Evolutionary conservation across 768 basidiomycete genomes (phyloP).

Genomic region (Leccinum barrowsii): DNA sequence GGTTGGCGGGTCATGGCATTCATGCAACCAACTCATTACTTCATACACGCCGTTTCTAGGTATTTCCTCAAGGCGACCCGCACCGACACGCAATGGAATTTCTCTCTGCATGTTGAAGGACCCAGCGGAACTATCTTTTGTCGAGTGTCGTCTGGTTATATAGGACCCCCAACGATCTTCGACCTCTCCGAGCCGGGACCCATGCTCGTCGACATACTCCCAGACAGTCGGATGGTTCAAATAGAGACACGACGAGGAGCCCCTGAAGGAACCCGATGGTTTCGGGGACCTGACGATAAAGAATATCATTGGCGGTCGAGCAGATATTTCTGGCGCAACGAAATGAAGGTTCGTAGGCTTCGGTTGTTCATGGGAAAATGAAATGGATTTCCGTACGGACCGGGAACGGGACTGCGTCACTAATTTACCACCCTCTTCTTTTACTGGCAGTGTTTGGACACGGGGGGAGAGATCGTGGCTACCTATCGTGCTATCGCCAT

Average conservation of each 20-base stretch:
- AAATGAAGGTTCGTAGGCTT: conserved; percentile 22
- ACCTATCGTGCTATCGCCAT: conserved; percentile 25
- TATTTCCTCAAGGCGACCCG: conserved; percentile 24
- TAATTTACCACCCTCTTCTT: not conserved
- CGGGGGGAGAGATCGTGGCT: conserved; percentile 21
- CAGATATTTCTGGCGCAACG: conserved; percentile 11
- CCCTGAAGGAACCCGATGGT: conserved; percentile 17
- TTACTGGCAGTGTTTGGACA: conserved; percentile 17
- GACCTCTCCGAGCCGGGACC: conserved; percentile 1
- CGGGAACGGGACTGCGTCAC: not conserved
- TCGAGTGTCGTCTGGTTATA: conserved; percentile 20
- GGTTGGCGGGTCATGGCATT: not conserved
- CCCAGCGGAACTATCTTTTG: conserved; percentile 18
- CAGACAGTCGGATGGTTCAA: conserved; percentile 6
- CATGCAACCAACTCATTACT: not conserved
- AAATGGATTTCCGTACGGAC: not conserved
- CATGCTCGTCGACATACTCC: conserved; percentile 12
- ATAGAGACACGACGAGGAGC: conserved; percentile 13
- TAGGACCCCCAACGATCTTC: conserved; percentile 11
- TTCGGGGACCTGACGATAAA: conserved; percentile 21
- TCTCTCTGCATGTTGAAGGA: conserved; percentile 18
- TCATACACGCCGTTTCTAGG: conserved; percentile 9
- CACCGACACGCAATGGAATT: conserved; percentile 15
- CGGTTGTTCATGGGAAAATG: not conserved
- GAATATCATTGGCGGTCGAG: conserved; percentile 22